phyloP scores from a whole-genome alignment of 768 basidiomycete genomes.

The Auricularia heimuer region DNA sequence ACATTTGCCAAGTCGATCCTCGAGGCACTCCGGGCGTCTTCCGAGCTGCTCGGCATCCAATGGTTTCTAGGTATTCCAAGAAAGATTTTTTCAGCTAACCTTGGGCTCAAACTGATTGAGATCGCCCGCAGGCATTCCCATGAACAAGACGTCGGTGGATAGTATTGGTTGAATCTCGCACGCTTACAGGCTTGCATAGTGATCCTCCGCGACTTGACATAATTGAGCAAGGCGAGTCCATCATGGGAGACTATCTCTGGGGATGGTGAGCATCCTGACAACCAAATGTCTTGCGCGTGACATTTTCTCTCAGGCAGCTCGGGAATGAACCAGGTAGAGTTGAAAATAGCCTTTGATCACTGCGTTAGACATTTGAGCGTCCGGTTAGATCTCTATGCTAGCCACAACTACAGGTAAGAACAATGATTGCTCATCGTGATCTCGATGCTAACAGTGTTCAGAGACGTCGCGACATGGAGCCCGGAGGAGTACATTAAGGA shows the following conservation, averaged over 20 bases:
- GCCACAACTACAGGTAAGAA: not conserved
- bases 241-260: not conserved
- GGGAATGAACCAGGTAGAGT: not conserved
- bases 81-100: no score
- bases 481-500: constrained; percentile 41
- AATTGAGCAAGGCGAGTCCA: not conserved
- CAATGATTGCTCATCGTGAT: not conserved
- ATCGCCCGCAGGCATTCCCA: not conserved
- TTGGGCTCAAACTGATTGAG: no score
- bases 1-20: not conserved
- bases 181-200: not conserved
- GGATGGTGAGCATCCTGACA: not conserved
- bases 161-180: no score
- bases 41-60: not conserved
- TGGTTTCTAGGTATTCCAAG: not conserved
- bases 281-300: not conserved
- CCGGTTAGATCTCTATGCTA: not conserved
- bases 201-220: constrained; percentile 2
- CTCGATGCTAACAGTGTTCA: not conserved
- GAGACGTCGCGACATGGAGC: constrained; percentile 5
- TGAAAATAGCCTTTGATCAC: not conserved
- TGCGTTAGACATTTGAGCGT: not conserved
- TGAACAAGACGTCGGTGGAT: not conserved
- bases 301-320: not conserved
- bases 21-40: not conserved